Conservation (phyloP, 345 rosid genomes). For the Rhizophora apiculata region DNA sequence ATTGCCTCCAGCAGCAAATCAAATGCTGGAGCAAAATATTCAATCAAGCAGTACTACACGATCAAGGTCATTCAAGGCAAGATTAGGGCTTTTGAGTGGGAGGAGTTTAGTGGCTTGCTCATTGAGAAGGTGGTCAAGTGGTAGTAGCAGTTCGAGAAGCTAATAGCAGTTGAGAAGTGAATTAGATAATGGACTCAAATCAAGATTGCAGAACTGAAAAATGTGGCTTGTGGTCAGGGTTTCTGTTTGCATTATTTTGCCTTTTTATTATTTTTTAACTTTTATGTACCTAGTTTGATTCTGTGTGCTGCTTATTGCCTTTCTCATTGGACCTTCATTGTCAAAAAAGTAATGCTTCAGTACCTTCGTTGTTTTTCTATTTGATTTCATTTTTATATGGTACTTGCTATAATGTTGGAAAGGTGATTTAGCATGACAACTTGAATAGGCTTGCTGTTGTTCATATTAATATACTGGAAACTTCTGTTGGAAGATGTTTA, state of each 20-base stretch:
- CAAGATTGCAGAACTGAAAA: slow-evolving; percentile 8
- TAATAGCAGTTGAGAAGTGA: slow-evolving; percentile 5
- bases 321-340: slow-evolving; percentile 28
- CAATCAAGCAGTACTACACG: slow-evolving; percentile 46
- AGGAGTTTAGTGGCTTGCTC: slow-evolving; percentile 77
- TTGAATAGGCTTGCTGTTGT: no score
- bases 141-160: slow-evolving; percentile 44
- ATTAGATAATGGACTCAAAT: slow-evolving; percentile 12
- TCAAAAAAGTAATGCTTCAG: slow-evolving; percentile 11
- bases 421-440: no score
- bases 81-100: slow-evolving; percentile 60
- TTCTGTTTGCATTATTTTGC: slow-evolving; percentile 24
- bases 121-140: slow-evolving; percentile 55
- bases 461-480: no score
- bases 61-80: slow-evolving; percentile 57
- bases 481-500: no score
- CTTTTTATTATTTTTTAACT: slow-evolving; percentile 16
- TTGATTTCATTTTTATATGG: no score
- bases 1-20: slow-evolving; percentile 35
- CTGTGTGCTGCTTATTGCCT: slow-evolving; percentile 33
- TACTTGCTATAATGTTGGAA: no score
- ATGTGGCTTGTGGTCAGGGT: slow-evolving; percentile 1
- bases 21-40: slow-evolving; percentile 33
- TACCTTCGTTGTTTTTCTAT: no score
- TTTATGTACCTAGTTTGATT: slow-evolving; percentile 26